A percentile compares a stretch with the other conserved stretches of the same genome.
phyloP scores from a whole-genome alignment of 805 yeast species.

The Debaryomyces tyrocola region DNA sequence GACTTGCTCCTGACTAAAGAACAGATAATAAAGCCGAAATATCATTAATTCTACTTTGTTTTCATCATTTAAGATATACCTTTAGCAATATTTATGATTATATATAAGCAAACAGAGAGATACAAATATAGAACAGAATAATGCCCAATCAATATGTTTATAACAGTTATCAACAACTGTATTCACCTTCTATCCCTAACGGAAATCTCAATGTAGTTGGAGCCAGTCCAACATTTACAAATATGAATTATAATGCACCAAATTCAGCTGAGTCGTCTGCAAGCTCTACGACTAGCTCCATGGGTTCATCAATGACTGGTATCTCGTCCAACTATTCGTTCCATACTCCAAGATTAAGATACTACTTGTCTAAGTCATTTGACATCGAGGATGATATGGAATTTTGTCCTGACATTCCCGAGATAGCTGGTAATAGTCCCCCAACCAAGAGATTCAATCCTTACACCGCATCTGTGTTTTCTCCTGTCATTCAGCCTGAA shows the following conservation, averaged over 20 bases:
- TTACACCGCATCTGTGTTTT: constrained; percentile 62
- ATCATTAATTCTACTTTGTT: no score
- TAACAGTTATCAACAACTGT: constrained; percentile 28
- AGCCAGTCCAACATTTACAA: constrained; percentile 32
- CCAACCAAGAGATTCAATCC: constrained; percentile 60
- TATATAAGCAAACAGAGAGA: background rate
- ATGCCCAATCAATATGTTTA: constrained; percentile 40
- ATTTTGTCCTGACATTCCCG: constrained; percentile 61
- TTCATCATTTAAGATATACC: no score
- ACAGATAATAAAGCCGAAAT: background rate
- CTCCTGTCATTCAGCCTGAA: constrained; percentile 39
- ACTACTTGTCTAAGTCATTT: constrained; percentile 59
- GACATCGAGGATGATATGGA: constrained; percentile 64
- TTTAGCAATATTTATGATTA: background rate
- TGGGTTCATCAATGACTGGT: constrained; percentile 7
- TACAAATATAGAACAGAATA: background rate
- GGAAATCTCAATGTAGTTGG: constrained; percentile 16
- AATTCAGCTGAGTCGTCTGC: constrained; percentile 18
- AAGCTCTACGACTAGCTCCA: constrained; percentile 7
- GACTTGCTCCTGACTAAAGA: background rate
- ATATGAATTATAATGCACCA: constrained; percentile 22
- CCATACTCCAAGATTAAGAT: constrained; percentile 52
- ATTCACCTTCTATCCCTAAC: constrained; percentile 30
- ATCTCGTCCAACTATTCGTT: constrained; percentile 31
- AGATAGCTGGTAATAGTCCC: constrained; percentile 27